Conservation (phyloP, 2,329 filamentous ascomycete species). For the Colletotrichum simmondsii region DNA sequence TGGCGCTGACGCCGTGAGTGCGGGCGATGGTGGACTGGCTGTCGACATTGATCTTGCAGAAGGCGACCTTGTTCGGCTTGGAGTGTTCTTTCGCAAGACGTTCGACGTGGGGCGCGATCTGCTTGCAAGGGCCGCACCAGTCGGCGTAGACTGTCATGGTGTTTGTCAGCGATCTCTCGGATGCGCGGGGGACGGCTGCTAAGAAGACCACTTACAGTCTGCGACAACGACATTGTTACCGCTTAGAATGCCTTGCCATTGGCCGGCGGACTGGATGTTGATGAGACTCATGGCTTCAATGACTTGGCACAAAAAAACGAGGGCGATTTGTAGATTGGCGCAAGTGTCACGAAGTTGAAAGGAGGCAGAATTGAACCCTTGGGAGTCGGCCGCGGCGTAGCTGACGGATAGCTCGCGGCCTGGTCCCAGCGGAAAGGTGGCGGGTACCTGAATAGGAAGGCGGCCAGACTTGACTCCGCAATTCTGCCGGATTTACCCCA, state of each 20-base stretch:
- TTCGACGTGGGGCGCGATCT: slow-evolving; percentile 90
- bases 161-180: slow-evolving; percentile 39
- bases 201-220: slow-evolving; percentile 76
- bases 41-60: slow-evolving; percentile 93
- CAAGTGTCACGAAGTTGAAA: slow-evolving; percentile 7
- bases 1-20: slow-evolving; percentile 82
- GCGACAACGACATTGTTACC: slow-evolving; percentile 84
- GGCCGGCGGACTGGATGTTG: slow-evolving; percentile 71
- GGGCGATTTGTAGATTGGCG: slow-evolving; percentile 4
- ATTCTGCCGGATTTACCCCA: slow-evolving; percentile 40
- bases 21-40: slow-evolving; percentile 80
- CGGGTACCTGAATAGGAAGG: slow-evolving; percentile 33
- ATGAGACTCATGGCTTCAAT: slow-evolving; percentile 56
- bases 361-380: not conserved
- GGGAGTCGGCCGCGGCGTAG: not conserved
- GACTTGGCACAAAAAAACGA: not conserved
- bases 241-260: slow-evolving; percentile 79
- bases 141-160: slow-evolving; percentile 82
- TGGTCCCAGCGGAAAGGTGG: slow-evolving; percentile 28
- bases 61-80: slow-evolving; percentile 84
- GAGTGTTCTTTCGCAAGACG: slow-evolving; percentile 83
- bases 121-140: slow-evolving; percentile 95
- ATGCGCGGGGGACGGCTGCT: slow-evolving; percentile 19
- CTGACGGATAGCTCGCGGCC: slow-evolving; percentile 19
- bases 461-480: slow-evolving; percentile 33